Percentiles rank a stretch among this genome's conserved stretches.
These are phyloP conservation scores for Collariella sp. DNA, from an alignment of 495 filamentous ascomycete genomes.

Conservation along the genomic window DNA sequence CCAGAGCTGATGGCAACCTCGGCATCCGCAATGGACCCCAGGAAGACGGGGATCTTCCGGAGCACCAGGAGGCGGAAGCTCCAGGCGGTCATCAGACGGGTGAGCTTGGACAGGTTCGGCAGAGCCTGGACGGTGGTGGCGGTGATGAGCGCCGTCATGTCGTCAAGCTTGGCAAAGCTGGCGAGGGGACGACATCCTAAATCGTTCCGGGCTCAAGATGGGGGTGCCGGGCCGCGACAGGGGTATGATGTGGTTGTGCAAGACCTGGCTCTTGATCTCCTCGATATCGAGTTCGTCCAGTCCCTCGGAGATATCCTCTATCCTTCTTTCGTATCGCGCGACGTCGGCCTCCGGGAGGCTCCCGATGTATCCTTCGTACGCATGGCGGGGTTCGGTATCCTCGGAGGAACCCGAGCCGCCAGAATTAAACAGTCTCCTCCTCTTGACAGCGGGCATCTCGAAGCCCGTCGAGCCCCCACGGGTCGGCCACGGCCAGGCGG, in stretches of 20 bases:
- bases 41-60: slow-evolving; percentile 57
- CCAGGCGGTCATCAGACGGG: slow-evolving; percentile 64
- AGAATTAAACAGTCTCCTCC: slow-evolving; percentile 24
- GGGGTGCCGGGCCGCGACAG: slow-evolving; percentile 44
- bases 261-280: slow-evolving; percentile 80
- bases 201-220: slow-evolving; percentile 37
- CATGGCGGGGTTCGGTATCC: neutral
- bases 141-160: slow-evolving; percentile 82
- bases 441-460: slow-evolving; percentile 41
- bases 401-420: neutral
- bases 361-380: slow-evolving; percentile 51
- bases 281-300: slow-evolving; percentile 79
- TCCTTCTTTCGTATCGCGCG: slow-evolving; percentile 56
- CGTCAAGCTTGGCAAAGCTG: slow-evolving; percentile 55
- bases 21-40: slow-evolving; percentile 56
- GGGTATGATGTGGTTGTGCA: slow-evolving; percentile 63
- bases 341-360: slow-evolving; percentile 56
- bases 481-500: slow-evolving; percentile 65
- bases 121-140: slow-evolving; percentile 79
- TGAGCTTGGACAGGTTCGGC: slow-evolving; percentile 68
- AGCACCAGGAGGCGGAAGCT: slow-evolving; percentile 64
- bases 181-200: slow-evolving; percentile 38
- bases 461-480: slow-evolving; percentile 47
- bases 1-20: slow-evolving; percentile 55
- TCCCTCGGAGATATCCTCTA: slow-evolving; percentile 67